A percentile compares a stretch with the other conserved stretches of the same genome.
phyloP scores from a whole-genome alignment of 2,329 filamentous ascomycete species.

The Pyrenophora tritici-repentis region DNA sequence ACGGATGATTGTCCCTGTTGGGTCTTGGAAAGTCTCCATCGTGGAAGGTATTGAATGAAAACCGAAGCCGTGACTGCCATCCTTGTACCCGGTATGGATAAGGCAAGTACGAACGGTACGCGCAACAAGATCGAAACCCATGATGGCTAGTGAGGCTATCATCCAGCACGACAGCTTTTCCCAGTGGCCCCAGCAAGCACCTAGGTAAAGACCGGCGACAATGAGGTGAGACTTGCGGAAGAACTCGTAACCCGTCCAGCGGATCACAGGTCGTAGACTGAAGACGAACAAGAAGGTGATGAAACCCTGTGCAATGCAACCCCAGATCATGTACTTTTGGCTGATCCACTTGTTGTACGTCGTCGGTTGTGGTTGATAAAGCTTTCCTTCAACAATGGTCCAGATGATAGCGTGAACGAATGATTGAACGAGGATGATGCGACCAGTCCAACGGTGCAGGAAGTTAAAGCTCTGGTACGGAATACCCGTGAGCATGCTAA shows the following conservation, averaged over 20 bases:
- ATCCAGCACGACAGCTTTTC: conserved; percentile 9
- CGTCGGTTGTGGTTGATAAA: conserved; percentile 10
- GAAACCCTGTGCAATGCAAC: conserved; percentile 6
- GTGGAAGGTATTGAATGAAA: conserved; percentile 6
- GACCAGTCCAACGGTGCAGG: conserved; percentile 11
- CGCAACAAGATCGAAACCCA: conserved; percentile 6
- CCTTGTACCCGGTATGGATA: conserved; percentile 5
- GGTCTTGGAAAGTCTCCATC: conserved; percentile 7
- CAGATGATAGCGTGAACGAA: conserved; percentile 10
- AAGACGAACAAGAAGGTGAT: conserved; percentile 12
- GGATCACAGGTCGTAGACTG: conserved; percentile 11
- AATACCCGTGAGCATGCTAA: conserved; percentile 10
- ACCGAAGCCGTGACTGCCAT: conserved; percentile 2
- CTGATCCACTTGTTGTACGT: conserved; percentile 8
- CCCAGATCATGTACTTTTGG: conserved; percentile 11
- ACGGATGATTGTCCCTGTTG: conserved; percentile 3
- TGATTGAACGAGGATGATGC: conserved; percentile 10
- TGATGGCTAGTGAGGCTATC: conserved; percentile 6
- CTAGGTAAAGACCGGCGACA: conserved; percentile 7
- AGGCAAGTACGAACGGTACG: conserved; percentile 7
- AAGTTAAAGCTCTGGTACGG: conserved; percentile 12
- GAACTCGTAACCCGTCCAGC: conserved; percentile 13
- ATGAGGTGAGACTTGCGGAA: conserved; percentile 11
- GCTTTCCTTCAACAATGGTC: conserved; percentile 9
- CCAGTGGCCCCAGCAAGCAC: conserved; percentile 12